phyloP scores from a whole-genome alignment of 2,329 filamentous ascomycete genomes.

The Aspergillus sergii region DNA sequence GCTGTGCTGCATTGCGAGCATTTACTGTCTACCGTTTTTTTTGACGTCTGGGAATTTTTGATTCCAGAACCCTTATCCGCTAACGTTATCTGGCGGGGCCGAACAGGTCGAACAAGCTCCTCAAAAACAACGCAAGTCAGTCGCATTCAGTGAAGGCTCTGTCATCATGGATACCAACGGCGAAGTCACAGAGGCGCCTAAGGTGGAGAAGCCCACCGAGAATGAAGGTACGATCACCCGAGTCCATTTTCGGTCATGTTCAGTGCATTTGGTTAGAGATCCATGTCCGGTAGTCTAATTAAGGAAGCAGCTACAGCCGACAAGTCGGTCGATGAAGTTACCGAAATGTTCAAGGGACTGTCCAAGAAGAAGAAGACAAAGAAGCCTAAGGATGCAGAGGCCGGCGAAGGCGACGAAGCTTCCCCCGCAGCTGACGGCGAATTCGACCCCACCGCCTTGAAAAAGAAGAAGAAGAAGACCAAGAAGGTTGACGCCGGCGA shows the following conservation, averaged over 20 bases:
- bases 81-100: slow-evolving; percentile 30
- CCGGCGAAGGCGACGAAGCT: slow-evolving; percentile 54
- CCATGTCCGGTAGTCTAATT: slow-evolving; percentile 3
- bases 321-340: slow-evolving; percentile 66
- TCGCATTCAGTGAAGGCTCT: slow-evolving; percentile 87
- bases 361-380: slow-evolving; percentile 74
- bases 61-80: slow-evolving; percentile 19
- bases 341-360: slow-evolving; percentile 67
- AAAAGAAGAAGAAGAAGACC: slow-evolving; percentile 79
- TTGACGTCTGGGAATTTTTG: slow-evolving; percentile 9
- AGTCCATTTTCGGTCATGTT: background rate
- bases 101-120: slow-evolving; percentile 48
- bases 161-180: slow-evolving; percentile 89
- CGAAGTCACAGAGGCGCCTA: slow-evolving; percentile 72
- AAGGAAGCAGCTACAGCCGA: slow-evolving; percentile 43
- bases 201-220: slow-evolving; percentile 69
- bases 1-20: slow-evolving; percentile 3
- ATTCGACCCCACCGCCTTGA: slow-evolving; percentile 68
- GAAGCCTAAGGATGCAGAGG: slow-evolving; percentile 60
- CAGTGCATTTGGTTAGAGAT: background rate
- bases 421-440: slow-evolving; percentile 57
- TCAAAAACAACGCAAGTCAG: slow-evolving; percentile 84
- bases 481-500: slow-evolving; percentile 63
- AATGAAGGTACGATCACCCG: slow-evolving; percentile 28
- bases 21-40: slow-evolving; percentile 3